Conservation (phyloP, 257 asterid genomes). For the Anisodus tanguticus region DNA sequence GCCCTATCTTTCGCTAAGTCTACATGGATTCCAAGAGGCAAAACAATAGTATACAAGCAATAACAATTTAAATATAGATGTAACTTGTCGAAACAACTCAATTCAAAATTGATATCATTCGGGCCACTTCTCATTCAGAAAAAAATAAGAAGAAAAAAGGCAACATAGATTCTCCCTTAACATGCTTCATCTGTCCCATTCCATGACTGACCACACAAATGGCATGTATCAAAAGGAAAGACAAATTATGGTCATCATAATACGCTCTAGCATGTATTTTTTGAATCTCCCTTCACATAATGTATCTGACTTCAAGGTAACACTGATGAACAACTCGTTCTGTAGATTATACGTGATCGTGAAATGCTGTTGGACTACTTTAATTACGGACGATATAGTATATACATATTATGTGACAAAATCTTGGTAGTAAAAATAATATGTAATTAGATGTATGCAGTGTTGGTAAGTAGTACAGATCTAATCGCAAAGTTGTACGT, state of each 20-base stretch:
- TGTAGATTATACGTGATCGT: neutral
- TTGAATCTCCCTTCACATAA: neutral
- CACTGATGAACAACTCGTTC: neutral
- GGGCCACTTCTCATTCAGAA: neutral
- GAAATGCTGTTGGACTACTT: neutral
- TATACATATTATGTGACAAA: neutral
- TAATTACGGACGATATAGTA: neutral
- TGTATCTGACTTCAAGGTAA: neutral
- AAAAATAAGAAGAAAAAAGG: neutral
- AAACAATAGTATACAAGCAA: neutral
- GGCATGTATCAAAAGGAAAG: neutral
- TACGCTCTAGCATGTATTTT: neutral
- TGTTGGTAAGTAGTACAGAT: neutral
- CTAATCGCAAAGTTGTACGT: neutral
- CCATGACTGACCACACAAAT: constrained; percentile 12
- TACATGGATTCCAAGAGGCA: constrained; percentile 8
- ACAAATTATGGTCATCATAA: neutral
- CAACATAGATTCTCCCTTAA: neutral
- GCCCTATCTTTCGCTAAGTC: neutral
- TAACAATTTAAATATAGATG: neutral
- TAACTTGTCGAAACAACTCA: neutral
- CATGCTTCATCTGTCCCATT: constrained; percentile 8
- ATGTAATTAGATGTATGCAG: constrained; percentile 12
- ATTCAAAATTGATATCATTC: neutral
- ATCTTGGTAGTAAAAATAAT: neutral